Evolutionary conservation across 768 basidiomycete species (phyloP), one percentile per base, ranked within the genome.

Genomic region (Lactarius trivialis): DNA sequence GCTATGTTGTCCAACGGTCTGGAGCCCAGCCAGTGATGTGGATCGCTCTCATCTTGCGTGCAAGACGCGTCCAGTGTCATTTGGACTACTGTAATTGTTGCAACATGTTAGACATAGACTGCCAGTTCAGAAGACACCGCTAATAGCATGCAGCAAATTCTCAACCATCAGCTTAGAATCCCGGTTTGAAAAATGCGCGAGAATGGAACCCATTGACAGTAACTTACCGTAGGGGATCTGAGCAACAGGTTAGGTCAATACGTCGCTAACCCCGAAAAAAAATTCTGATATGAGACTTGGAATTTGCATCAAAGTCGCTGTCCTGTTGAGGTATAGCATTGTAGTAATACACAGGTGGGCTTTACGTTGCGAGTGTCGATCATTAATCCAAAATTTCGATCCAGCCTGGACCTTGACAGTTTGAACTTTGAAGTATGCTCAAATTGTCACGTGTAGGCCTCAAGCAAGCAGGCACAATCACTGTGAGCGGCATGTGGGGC

Each of bases 341-440:
- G 6, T 30, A 30, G 30, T 26, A 24, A 24, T 14, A 45, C 4
- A 11, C 43, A 26, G 45, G 45, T 43, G 3, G 39, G 24, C 24
- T 48, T 48, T 48, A 48, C 45, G 45, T 48, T 24, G 24, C 14
- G 45, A 15, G 26, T 48, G 24, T 48, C 45, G 14, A 24, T 48
- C 24, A 48, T 39, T 19, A 19, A 37, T 17, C 6, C 39, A 15
- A 39, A 37, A 39, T 48, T 48, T 24, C 45, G 26, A 24, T 14
- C 39, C 12, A 48, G 12, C n/a, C n/a, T n/a, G n/a, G n/a, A n/a
- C n/a, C 12, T 48, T 5, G 45, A 48, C 45, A 48, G 45, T 14
- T 48, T 48, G 45, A 30, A 30, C 30, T 30, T 30, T 30, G 9
- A 48, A 82, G 71, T 34, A 75, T 71, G 24, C 76, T 76, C 79